These are phyloP conservation scores for Wickerhamiella sorbophila DNA, from an alignment of 805 yeast genomes.

Conservation along the genomic window DNA sequence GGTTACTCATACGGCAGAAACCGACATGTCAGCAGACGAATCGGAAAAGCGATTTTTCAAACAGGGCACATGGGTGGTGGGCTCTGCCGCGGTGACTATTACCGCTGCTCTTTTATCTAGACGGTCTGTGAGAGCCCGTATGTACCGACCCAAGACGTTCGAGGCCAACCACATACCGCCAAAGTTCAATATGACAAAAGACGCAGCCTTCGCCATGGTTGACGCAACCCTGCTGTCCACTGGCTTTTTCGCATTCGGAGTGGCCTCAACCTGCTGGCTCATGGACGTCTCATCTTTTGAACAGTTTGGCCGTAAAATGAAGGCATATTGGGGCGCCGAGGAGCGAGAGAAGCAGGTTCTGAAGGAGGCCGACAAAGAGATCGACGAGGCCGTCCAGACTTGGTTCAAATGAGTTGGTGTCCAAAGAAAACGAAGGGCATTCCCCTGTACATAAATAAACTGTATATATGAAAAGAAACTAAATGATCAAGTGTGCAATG, in stretches of 20 bases:
- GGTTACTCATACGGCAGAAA: constrained; percentile 17
- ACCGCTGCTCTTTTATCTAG: constrained; percentile 60
- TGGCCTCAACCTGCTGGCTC: constrained; percentile 68
- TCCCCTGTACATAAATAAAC: neutral
- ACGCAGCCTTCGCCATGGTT: constrained; percentile 73
- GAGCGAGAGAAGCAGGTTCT: neutral
- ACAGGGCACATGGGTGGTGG: constrained; percentile 35
- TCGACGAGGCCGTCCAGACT: neutral
- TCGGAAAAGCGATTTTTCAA: neutral
- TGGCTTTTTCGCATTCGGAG: constrained; percentile 54
- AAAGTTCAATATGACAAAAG: constrained; percentile 60
- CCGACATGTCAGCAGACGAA: neutral
- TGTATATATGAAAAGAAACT: neutral
- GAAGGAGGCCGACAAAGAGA: neutral
- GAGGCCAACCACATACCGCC: constrained; percentile 83
- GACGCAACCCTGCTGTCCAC: constrained; percentile 67
- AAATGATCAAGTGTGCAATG: constrained; percentile 38
- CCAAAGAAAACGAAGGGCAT: too few species aligned
- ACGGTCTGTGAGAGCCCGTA: constrained; percentile 56
- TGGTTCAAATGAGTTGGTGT: neutral
- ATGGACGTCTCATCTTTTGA: constrained; percentile 36
- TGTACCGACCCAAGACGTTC: constrained; percentile 60
- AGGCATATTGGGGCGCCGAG: neutral
- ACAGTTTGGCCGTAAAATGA: neutral
- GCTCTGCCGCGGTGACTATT: constrained; percentile 58